Conservation (phyloP, 495 filamentous ascomycete species). For the Bathelium albidoporum region DNA sequence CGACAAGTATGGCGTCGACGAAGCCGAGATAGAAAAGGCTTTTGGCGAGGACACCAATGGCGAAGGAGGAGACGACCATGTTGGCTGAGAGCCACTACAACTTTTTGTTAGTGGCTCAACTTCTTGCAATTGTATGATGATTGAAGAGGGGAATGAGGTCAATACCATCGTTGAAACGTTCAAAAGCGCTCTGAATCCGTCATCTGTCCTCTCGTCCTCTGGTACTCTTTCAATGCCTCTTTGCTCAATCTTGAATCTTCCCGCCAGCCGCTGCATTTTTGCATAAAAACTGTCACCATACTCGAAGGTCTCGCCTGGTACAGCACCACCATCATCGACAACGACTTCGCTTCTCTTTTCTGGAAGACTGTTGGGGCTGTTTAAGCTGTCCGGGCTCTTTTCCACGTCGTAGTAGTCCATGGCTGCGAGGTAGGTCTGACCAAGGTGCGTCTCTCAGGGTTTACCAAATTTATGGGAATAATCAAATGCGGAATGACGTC, state of each 20-base stretch:
- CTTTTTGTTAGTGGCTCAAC: neutral
- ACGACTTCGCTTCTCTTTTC: constrained; percentile 26
- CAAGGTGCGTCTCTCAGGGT: neutral
- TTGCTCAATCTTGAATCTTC: constrained; percentile 61
- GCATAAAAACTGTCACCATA: constrained; percentile 53
- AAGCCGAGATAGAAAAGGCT: constrained; percentile 61
- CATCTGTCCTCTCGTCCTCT: constrained; percentile 59
- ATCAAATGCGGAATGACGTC: neutral
- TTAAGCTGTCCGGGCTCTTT: constrained; percentile 15
- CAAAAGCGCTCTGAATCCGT: constrained; percentile 38
- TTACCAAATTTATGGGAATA: neutral
- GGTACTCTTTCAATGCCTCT: constrained; percentile 76
- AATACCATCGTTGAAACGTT: constrained; percentile 70
- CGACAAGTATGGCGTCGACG: constrained; percentile 63
- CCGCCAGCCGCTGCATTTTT: constrained; percentile 58
- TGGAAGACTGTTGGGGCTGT: constrained; percentile 7
- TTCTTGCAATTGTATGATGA: neutral
- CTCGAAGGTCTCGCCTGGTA: constrained; percentile 51
- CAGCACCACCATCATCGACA: constrained; percentile 46
- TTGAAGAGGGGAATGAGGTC: neutral
- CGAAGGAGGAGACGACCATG: constrained; percentile 75
- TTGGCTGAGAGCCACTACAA: constrained; percentile 74
- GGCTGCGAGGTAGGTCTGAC: neutral
- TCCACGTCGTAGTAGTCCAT: constrained; percentile 20
- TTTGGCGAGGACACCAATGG: constrained; percentile 63